Percentiles rank a stretch among this genome's conserved stretches.
These are phyloP conservation scores for Dovyalis caffra DNA, from an alignment of 345 rosid species.

Conservation along the genomic window DNA sequence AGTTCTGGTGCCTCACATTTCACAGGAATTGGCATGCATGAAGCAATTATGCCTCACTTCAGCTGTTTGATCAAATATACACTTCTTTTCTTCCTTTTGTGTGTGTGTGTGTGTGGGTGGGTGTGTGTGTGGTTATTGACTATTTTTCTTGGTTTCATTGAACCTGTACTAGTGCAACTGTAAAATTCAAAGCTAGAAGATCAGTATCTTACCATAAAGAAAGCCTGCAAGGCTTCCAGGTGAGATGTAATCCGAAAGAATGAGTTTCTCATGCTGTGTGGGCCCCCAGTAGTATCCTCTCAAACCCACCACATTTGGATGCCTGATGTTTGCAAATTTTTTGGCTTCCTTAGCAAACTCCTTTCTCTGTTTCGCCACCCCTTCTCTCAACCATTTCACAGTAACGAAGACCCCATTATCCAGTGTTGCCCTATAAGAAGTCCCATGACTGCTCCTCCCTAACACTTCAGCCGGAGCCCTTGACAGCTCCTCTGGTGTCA, in stretches of 20 bases:
- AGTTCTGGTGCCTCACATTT: not conserved
- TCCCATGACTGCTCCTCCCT: conserved; percentile 98
- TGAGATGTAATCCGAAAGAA: conserved; percentile 85
- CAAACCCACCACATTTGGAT: conserved; percentile 94
- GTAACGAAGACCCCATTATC: conserved; percentile 85
- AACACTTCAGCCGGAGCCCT: conserved; percentile 97
- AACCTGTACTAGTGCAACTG: not conserved
- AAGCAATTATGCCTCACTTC: not conserved
- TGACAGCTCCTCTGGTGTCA: conserved; percentile 93
- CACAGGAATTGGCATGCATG: not conserved
- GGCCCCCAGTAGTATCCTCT: conserved; percentile 99
- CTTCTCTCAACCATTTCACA: conserved; percentile 97
- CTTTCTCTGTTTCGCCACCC: conserved; percentile 92
- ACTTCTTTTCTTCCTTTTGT: no score
- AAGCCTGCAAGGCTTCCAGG: conserved; percentile 98
- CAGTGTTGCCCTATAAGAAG: conserved; percentile 88
- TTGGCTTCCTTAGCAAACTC: conserved; percentile 97
- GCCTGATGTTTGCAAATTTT: conserved; percentile 89
- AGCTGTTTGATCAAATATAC: not conserved
- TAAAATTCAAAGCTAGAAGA: not conserved
- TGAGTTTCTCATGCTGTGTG: conserved; percentile 95
- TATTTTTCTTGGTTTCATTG: not conserved
- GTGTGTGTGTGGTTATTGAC: no score
- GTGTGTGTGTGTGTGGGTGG: no score
- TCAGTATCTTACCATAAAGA: conserved; percentile 69